These are phyloP conservation scores for Carex pumila DNA, from an alignment of 176 grass and related monocot species.

Conservation along the genomic window DNA sequence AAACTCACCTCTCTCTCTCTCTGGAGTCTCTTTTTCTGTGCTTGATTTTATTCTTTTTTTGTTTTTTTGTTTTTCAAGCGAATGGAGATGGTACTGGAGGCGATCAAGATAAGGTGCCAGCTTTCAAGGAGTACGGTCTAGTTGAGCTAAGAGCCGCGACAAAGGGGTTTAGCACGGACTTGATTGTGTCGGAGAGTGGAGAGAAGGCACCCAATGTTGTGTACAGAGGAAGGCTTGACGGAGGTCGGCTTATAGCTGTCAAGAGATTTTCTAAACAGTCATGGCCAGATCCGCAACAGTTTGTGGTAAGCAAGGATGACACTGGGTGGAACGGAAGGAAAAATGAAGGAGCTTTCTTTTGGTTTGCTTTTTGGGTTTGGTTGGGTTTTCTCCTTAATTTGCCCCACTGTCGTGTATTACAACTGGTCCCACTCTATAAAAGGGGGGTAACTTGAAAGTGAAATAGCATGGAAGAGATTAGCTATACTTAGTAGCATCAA, in stretches of 20 bases:
- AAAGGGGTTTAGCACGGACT: constrained; percentile 86
- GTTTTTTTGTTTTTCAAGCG: constrained; percentile 11
- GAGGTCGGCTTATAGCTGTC: constrained; percentile 71
- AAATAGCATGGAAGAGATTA: not conserved
- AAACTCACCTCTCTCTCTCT: not conserved
- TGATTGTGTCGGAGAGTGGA: constrained; percentile 97
- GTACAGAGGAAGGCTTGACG: constrained; percentile 82
- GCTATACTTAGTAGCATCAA: not conserved
- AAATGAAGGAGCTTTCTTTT: not conserved
- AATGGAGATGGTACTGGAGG: constrained; percentile 58
- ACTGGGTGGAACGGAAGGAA: not conserved
- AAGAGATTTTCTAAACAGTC: constrained; percentile 96
- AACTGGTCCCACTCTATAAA: constrained; percentile 11
- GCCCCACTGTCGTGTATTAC: not conserved
- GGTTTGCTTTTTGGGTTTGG: not conserved
- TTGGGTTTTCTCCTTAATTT: constrained; percentile 9
- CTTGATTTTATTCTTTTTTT: not conserved
- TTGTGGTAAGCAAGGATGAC: constrained; percentile 43
- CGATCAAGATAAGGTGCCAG: constrained; percentile 60
- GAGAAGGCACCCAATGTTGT: constrained; percentile 99
- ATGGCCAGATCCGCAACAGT: constrained; percentile 98
- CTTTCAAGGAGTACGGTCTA: constrained; percentile 82
- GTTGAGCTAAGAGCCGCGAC: constrained; percentile 84
- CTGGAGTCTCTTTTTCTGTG: constrained; percentile 19
- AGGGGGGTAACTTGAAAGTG: not conserved